These are phyloP conservation scores for Periconia sp. DNA, from an alignment of 2,329 filamentous ascomycete genomes.

Conservation along the genomic window DNA sequence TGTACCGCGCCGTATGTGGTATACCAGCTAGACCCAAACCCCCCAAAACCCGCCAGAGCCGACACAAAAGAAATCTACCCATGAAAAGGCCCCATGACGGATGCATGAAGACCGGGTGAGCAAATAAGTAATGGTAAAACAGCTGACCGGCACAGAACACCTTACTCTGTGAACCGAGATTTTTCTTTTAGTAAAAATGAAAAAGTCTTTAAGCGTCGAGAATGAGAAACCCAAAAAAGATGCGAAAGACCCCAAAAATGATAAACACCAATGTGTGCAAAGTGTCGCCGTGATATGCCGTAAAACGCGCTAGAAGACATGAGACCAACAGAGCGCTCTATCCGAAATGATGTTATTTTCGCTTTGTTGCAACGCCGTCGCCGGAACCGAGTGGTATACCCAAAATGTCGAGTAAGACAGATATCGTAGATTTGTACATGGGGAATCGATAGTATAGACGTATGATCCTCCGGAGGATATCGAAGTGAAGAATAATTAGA, in stretches of 20 bases:
- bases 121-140: constrained; percentile 25
- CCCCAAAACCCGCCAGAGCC: constrained; percentile 15
- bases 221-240: constrained; percentile 29
- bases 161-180: constrained; percentile 36
- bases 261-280: constrained; percentile 41
- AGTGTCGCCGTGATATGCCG: constrained; percentile 40
- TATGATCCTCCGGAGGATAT: constrained; percentile 45
- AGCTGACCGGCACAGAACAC: constrained; percentile 28
- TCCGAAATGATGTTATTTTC: constrained; percentile 34
- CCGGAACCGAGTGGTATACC: constrained; percentile 44
- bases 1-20: constrained; percentile 39
- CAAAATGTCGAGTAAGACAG: constrained; percentile 43
- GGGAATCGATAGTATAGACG: constrained; percentile 43
- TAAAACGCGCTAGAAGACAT: constrained; percentile 38
- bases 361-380: constrained; percentile 45
- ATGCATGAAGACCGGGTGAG: constrained; percentile 28
- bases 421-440: constrained; percentile 48
- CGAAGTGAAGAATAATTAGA: constrained; percentile 38
- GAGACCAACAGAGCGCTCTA: constrained; percentile 41
- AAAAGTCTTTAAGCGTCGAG: constrained; percentile 36
- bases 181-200: constrained; percentile 20
- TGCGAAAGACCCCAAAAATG: constrained; percentile 29
- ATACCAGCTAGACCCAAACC: constrained; percentile 34
- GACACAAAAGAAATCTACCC: constrained; percentile 46
- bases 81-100: constrained; percentile 25